A percentile compares a stretch with the other conserved stretches of the same genome.
Conservation (phyloP, 768 basidiomycete species). For the Lyophyllum semitale region DNA sequence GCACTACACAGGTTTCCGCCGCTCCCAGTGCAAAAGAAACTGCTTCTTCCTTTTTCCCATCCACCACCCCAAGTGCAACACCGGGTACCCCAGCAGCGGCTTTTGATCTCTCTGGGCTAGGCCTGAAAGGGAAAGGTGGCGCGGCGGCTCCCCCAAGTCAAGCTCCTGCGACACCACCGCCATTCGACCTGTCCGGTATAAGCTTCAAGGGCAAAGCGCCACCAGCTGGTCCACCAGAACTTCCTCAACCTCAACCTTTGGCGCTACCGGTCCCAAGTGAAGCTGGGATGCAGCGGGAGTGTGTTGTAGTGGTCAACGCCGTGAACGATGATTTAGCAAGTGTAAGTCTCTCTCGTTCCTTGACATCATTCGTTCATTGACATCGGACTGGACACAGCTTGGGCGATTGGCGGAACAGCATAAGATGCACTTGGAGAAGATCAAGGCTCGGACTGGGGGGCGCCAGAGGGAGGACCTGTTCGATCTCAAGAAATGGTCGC, state of each 20-base stretch:
- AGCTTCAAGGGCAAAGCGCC: neutral
- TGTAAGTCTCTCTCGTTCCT: slow-evolving; percentile 41
- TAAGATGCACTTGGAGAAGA: slow-evolving; percentile 35
- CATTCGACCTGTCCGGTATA: slow-evolving; percentile 11
- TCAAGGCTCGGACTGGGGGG: slow-evolving; percentile 38
- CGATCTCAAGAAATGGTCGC: slow-evolving; percentile 50
- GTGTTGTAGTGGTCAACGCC: slow-evolving; percentile 44
- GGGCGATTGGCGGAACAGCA: slow-evolving; percentile 36
- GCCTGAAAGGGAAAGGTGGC: slow-evolving; percentile 6
- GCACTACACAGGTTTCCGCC: neutral
- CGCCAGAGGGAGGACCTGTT: slow-evolving; percentile 47
- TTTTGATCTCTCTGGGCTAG: slow-evolving; percentile 17
- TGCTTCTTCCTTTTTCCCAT: neutral
- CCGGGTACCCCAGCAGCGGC: slow-evolving; percentile 13
- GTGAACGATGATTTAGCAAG: slow-evolving; percentile 56
- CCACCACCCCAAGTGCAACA: neutral
- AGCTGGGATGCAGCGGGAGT: slow-evolving; percentile 72
- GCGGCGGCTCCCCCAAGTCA: slow-evolving; percentile 11
- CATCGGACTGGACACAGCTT: slow-evolving; percentile 37
- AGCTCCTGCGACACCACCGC: slow-evolving; percentile 8
- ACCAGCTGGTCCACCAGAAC: neutral
- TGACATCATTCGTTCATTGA: neutral
- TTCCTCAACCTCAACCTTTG: neutral
- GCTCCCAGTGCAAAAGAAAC: slow-evolving; percentile 6
- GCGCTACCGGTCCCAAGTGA: slow-evolving; percentile 37